Evolutionary conservation across 441 rosid species (phyloP), one percentile per base, ranked within the genome.

Genomic region (Populus trichocarpa): DNA sequence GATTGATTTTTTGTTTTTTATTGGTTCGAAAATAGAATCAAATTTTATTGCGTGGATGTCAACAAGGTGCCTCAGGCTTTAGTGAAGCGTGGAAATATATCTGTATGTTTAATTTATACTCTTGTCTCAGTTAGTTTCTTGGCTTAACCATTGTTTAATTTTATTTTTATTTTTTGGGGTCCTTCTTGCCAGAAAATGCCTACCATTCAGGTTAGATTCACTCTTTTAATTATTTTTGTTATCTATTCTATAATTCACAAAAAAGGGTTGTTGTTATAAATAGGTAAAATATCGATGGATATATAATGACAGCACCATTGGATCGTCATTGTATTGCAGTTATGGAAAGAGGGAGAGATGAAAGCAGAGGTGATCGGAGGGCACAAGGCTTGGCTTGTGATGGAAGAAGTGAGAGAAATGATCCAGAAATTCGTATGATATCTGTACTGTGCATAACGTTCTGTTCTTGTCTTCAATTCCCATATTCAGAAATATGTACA

Each of bases 331-430:
- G 32, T n/a, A 46, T 38, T 86, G 87, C 87, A 92, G 97, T 5
- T 93, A 46, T 93, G 97, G 99, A 95, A 88, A 78, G 97, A 93
- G 81, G 96, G 91, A 18, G 96, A 95, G 83, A 88, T 91, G 97
- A 90, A 93, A 81, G 95, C 85, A 57, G 99, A 93, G 82, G 94
- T 93, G 42, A 90, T 92, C 3, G 97, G 98, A 83, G 94, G 97
- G 32, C 96, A 92, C 64, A 86, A 93, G 80, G 97, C 90, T 38
- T 90, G 97, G 97, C 90, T 91, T 85, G 97, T 92, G 28, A 81
- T 91, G 42, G 93, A 94, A 75, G 94, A 91, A 89, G 96, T 92
- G 23, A 83, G 87, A 76, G 91, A 87, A 80, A 88, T 89, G 90
- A 90, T 92, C 72, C 78, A 88, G 67, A 92, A 92, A 63, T 84